These are phyloP conservation scores for Botrytis elliptica DNA, from an alignment of 2,329 filamentous ascomycete genomes.

Conservation along the genomic window DNA sequence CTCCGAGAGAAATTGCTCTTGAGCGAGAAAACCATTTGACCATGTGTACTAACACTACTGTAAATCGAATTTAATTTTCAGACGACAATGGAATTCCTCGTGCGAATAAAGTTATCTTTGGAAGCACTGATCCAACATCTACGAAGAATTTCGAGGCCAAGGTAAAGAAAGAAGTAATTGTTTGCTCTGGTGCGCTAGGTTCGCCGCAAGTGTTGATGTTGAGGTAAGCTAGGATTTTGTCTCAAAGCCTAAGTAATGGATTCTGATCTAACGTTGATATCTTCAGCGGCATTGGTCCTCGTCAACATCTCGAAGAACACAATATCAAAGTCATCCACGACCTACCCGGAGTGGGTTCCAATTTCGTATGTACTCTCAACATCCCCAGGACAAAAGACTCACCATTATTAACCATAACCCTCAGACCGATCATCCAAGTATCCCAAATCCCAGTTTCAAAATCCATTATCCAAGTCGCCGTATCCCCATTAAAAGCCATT, in stretches of 20 bases:
- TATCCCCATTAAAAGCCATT: conserved; percentile 6
- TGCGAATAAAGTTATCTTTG: conserved; percentile 8
- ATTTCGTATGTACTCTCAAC: not conserved
- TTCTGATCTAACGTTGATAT: not conserved
- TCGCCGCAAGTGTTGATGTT: conserved; percentile 22
- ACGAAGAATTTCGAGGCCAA: conserved; percentile 1
- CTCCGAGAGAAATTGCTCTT: conserved; percentile 18
- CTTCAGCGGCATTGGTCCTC: conserved; percentile 18
- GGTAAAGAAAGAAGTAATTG: conserved; percentile 21
- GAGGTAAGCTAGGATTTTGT: conserved; percentile 2
- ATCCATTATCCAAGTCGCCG: not conserved
- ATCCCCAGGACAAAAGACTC: not conserved
- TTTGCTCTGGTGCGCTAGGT: conserved; percentile 19
- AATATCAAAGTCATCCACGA: conserved; percentile 15
- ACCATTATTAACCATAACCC: not conserved
- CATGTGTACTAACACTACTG: conserved; percentile 17
- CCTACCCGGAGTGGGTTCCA: conserved; percentile 18
- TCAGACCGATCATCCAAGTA: conserved; percentile 17
- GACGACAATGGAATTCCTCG: not conserved
- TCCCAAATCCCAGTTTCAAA: conserved; percentile 21
- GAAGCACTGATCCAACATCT: not conserved
- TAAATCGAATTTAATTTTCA: conserved; percentile 19
- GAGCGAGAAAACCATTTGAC: conserved; percentile 18
- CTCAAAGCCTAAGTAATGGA: not conserved
- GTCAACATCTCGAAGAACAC: conserved; percentile 18